A percentile compares a stretch with the other conserved stretches of the same genome.
phyloP scores from a whole-genome alignment of 2,329 filamentous ascomycete genomes.

The Pyricularia pennisetigena region DNA sequence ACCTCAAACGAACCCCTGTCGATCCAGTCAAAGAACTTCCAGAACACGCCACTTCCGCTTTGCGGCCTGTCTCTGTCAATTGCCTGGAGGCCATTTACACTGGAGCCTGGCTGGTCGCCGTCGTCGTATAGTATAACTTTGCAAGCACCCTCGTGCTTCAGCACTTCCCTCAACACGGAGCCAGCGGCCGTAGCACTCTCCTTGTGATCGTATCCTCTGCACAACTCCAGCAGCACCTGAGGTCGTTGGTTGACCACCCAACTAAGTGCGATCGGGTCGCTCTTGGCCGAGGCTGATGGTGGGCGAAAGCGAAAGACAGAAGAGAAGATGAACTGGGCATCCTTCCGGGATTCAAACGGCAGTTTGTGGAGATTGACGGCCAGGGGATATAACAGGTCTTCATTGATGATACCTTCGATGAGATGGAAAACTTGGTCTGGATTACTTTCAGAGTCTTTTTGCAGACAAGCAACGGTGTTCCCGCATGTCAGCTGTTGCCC shows the following conservation, averaged over 20 bases:
- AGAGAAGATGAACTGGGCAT: constrained; percentile 91
- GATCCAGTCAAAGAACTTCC: constrained; percentile 96
- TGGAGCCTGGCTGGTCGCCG: constrained; percentile 59
- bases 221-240: constrained; percentile 79
- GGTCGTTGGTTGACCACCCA: constrained; percentile 82
- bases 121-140: constrained; percentile 91
- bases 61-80: constrained; percentile 70
- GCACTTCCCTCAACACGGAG: constrained; percentile 76
- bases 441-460: constrained; percentile 69
- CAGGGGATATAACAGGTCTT: constrained; percentile 79
- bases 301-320: constrained; percentile 88
- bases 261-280: constrained; percentile 74
- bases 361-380: constrained; percentile 74
- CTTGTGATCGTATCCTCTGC: constrained; percentile 79
- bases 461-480: not conserved
- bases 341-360: constrained; percentile 93
- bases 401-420: constrained; percentile 71
- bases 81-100: constrained; percentile 63
- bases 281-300: constrained; percentile 52
- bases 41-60: constrained; percentile 79
- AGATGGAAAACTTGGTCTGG: constrained; percentile 84
- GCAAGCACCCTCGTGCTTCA: constrained; percentile 83
- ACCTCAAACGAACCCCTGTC: constrained; percentile 95
- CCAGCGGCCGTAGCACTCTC: constrained; percentile 90
- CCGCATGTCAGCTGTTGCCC: not conserved